phyloP scores from a whole-genome alignment of 352 stramenopile genomes.

The Phytophthora agathidicida region DNA sequence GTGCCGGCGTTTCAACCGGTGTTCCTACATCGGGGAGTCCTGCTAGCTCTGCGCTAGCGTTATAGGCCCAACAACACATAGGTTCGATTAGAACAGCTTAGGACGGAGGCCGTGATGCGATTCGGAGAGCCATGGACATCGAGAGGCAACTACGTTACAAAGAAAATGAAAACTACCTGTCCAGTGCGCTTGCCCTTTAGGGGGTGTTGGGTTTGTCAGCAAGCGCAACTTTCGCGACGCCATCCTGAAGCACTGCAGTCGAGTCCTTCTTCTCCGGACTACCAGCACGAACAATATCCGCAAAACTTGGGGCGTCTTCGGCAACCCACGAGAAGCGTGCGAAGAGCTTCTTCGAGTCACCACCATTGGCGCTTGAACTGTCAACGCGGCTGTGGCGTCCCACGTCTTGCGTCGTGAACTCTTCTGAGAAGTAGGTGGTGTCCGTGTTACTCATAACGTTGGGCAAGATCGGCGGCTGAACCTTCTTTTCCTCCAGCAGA shows the following conservation, averaged over 20 bases:
- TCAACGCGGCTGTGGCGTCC: constrained; percentile 58
- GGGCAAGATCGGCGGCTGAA: constrained; percentile 91
- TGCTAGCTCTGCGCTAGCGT: no score
- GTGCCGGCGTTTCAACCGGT: no score
- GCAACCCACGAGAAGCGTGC: constrained; percentile 79
- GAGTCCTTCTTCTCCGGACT: constrained; percentile 7
- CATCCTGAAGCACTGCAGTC: constrained; percentile 11
- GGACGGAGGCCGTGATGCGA: no score
- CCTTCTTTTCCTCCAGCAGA: constrained; percentile 90
- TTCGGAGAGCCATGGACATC: no score
- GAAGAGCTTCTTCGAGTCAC: constrained; percentile 62
- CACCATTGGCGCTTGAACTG: constrained; percentile 24
- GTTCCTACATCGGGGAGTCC: no score
- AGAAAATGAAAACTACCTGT: constrained; percentile 28
- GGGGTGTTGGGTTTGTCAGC: constrained; percentile 9
- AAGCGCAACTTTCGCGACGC: constrained; percentile 26
- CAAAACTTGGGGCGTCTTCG: constrained; percentile 62
- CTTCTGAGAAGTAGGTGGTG: constrained; percentile 94
- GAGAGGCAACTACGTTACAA: no score
- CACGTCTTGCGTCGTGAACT: constrained; percentile 84
- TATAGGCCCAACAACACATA: no score
- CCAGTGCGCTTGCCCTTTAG: constrained; percentile 19
- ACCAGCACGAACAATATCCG: constrained; percentile 47
- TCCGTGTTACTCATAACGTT: constrained; percentile 89
- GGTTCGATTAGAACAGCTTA: no score